Percentiles rank a stretch among this genome's conserved stretches.
These are phyloP conservation scores for Chrysanthemum makinoi DNA, from an alignment of 129 eudicot genomes.

Conservation along the genomic window DNA sequence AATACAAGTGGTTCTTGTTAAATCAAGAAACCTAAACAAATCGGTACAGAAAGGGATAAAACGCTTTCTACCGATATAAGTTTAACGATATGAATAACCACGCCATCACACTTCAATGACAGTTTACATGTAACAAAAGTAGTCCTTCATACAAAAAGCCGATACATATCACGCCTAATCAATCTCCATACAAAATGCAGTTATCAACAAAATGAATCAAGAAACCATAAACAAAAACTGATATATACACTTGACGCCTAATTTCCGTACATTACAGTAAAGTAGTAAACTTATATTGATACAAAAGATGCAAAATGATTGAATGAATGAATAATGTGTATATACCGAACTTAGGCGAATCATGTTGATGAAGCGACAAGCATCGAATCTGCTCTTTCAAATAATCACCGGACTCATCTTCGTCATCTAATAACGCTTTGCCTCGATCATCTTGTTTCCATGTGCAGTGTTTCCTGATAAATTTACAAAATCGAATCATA, in stretches of 20 bases:
- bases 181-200: not conserved
- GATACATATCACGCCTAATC: not conserved
- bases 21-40: conserved; percentile 1
- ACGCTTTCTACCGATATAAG: too few species aligned
- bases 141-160: not conserved
- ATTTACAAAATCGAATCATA: not conserved
- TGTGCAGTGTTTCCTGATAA: conserved; percentile 22
- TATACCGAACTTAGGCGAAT: conserved; percentile 32
- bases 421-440: conserved; percentile 21
- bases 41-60: not conserved
- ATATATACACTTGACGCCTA: not conserved
- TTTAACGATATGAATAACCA: too few species aligned
- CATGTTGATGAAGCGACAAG: conserved; percentile 28
- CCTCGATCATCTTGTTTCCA: conserved; percentile 30
- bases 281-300: not conserved
- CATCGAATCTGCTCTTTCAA: conserved; percentile 27
- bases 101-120: too few species aligned
- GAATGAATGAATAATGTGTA: not conserved
- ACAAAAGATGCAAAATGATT: not conserved
- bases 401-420: conserved; percentile 16
- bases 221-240: too few species aligned
- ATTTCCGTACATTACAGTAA: not conserved
- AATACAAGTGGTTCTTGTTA: conserved; percentile 16
- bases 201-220: not conserved
- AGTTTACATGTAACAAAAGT: not conserved